Evolutionary conservation across 1,139 yeast species (phyloP), one percentile per base, ranked within the genome.

Genomic region (Pichia sp.): DNA sequence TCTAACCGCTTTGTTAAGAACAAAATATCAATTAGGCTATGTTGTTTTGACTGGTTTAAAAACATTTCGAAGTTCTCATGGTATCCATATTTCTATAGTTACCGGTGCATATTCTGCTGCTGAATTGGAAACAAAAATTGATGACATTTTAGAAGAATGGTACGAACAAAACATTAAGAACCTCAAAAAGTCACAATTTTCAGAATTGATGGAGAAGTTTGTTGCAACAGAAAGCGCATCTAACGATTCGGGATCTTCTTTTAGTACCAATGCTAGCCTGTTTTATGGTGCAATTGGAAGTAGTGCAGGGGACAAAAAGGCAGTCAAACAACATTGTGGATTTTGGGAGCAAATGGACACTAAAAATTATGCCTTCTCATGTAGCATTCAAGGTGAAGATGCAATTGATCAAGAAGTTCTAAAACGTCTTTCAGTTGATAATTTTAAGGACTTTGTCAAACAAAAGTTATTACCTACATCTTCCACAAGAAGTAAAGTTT

Each of bases 1-100:
- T 6, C 61, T 74, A n/a, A 57, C 61, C 1, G 58, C 67, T 4
- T 74, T 71, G 42, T 59, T 80, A 18, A 61, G 86, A 49, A 66
- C 64, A 18, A 69, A 67, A 44, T 68, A 66, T 41, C 81, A 77
- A 50, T 59, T 81, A 37, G 86, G 84, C 0, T 79, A 79, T 53
- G 63, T 69, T 7, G 73, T 78, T 0, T 48, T 69, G 5, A 71
- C 77, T 33, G 85, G 85, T 0, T 44, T 68, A n/a, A 61, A 81
- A 47, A 52, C 71, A 1, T 59, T 74, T 30, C 60, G 78, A 41
- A 63, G 67, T 17, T 69, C 77, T 0, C 54, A 72, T n/a, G 89
- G 89, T 1, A 41, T 77, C 2, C 77, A 72, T 48, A 58, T 81
- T 7, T 67, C 74, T 5, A 58, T 79, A 0, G 67, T 72, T 67